Base-by-base conservation (phyloP, 2,329 filamentous ascomycete genomes). In the Fusarium mexicanum region DNA sequence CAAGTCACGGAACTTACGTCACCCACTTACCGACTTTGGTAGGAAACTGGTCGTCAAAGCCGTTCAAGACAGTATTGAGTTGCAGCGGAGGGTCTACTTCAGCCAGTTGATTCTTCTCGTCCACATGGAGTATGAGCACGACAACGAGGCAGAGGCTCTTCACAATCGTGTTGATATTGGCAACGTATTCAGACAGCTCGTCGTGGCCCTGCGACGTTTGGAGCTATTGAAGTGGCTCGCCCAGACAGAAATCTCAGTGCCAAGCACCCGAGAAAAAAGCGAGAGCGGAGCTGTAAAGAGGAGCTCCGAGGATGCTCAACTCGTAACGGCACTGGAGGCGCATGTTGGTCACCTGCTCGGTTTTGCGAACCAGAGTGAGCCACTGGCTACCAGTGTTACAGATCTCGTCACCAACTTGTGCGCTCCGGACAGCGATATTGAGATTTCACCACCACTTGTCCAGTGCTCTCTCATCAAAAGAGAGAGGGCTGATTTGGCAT, bases 81-180 rank as follows among this genome's bases (percentile, higher is more conserved):
- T 94, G 38, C 92, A 93, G 68, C 91, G 91, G 83, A 90, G 90
- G 68, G 86, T 96, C 14, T 90, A 97, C 58, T 91, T 97, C 71
- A 94, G 96, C 78, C 89, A 98, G 66, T 85, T 98, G 6, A 88
- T 96, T 6, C 87, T 99, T 12, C 87, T 97, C 22, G 88, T 96
- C 16, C 95, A 98, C 81, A 92, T 98, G 87, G 93, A 96, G 80
- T 92, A 91, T 44, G 94, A 96, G 79, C 89, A 94, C 61, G 93
- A 95, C 66, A 89, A 91, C 73, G 91, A 92, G 47, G 91, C 94
- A 46, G 89, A 93, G 22, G 90, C 90, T 5, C 85, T 91, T 40
- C 88, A 89, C 73, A 83, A 86, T 44, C 84, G 87, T 26, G 85
- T 93, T 14, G 89, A 92, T 35, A 92, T 96, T 67, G 90, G 92